These are phyloP conservation scores for Alternaria sp. DNA, from an alignment of 2,329 filamentous ascomycete genomes.

Conservation along the genomic window DNA sequence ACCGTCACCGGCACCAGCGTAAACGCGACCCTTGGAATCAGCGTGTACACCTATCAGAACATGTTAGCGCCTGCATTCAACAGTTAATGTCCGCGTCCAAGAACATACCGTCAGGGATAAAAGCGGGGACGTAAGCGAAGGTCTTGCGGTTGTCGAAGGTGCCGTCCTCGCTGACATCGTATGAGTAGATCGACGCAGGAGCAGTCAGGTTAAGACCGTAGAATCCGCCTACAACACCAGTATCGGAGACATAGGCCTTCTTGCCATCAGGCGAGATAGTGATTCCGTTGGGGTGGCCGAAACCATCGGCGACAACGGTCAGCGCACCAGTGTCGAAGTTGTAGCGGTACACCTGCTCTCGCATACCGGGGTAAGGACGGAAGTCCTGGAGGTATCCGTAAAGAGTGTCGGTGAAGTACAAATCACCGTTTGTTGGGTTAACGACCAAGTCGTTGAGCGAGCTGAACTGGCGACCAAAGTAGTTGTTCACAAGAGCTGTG, in stretches of 20 bases:
- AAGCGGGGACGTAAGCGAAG: conserved; percentile 28
- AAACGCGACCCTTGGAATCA: conserved; percentile 62
- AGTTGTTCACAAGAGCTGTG: conserved; percentile 52
- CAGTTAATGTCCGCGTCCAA: neutral
- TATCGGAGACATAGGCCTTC: conserved; percentile 56
- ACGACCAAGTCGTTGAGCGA: conserved; percentile 53
- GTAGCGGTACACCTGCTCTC: conserved; percentile 52
- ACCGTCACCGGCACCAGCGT: conserved; percentile 59
- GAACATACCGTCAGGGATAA: conserved; percentile 30
- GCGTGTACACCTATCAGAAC: conserved; percentile 24
- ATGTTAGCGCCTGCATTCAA: conserved; percentile 8
- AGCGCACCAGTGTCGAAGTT: conserved; percentile 50
- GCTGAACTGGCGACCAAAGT: conserved; percentile 56
- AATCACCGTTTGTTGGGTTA: conserved; percentile 48
- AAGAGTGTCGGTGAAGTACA: conserved; percentile 59
- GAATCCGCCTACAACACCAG: conserved; percentile 34
- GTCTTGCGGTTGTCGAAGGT: conserved; percentile 34
- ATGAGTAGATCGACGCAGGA: conserved; percentile 35
- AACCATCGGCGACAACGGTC: conserved; percentile 49
- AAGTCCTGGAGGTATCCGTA: conserved; percentile 37
- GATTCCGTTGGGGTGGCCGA: conserved; percentile 53
- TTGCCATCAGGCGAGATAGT: conserved; percentile 52
- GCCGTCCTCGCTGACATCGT: conserved; percentile 30
- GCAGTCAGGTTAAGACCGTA: conserved; percentile 31
- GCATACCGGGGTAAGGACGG: conserved; percentile 35